Conservation (phyloP, 306 rosid genomes). For the Elaeagnus macrophylla region DNA sequence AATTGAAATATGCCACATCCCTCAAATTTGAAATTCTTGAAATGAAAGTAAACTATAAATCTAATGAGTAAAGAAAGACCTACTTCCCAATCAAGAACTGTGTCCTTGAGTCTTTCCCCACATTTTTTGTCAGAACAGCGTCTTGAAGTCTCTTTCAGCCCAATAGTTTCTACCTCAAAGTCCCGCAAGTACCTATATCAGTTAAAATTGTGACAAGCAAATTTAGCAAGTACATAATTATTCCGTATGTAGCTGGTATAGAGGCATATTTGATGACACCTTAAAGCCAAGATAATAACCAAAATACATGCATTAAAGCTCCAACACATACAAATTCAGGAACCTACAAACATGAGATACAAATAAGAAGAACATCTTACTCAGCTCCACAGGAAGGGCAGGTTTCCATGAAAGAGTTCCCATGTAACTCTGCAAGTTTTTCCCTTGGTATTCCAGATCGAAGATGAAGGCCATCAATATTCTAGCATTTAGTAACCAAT, state of each 20-base stretch:
- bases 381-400: constrained; percentile 87
- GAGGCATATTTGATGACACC: neutral
- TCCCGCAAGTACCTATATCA: constrained; percentile 74
- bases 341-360: neutral
- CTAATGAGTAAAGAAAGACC: constrained; percentile 11
- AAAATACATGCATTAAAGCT: neutral
- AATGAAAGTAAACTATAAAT: neutral
- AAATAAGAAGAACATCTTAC: constrained; percentile 41
- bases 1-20: neutral
- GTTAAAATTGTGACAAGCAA: constrained; percentile 20
- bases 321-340: constrained; percentile 1
- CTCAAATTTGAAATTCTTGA: neutral
- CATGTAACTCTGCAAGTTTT: constrained; percentile 90
- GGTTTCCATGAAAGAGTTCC: constrained; percentile 92
- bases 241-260: neutral
- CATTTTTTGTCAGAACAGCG: constrained; percentile 66
- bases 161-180: constrained; percentile 92
- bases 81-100: constrained; percentile 99
- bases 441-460: constrained; percentile 97
- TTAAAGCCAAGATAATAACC: constrained; percentile 6
- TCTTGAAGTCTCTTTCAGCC: constrained; percentile 85
- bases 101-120: constrained; percentile 73
- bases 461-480: constrained; percentile 97
- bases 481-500: constrained; percentile 38
- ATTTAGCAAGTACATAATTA: constrained; percentile 3